phyloP scores from a whole-genome alignment of 805 yeast genomes.

The Candida schatavii region DNA sequence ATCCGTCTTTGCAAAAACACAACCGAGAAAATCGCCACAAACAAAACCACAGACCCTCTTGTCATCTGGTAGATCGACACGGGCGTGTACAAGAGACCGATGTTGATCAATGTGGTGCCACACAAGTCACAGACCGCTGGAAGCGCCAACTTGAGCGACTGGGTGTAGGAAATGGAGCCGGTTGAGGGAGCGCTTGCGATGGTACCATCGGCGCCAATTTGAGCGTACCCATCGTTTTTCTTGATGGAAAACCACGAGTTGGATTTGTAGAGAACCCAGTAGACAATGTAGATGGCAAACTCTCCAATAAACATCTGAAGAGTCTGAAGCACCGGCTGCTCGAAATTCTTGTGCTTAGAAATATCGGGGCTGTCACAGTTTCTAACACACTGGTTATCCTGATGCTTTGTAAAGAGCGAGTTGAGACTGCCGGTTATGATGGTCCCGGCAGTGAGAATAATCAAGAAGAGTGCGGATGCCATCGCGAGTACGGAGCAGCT shows the following conservation, averaged over 20 bases:
- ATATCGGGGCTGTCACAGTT: conserved; percentile 48
- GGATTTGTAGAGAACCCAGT: conserved; percentile 24
- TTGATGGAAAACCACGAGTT: conserved; percentile 7
- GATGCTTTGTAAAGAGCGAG: conserved; percentile 71
- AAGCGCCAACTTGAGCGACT: conserved; percentile 35
- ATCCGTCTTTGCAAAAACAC: conserved; percentile 56
- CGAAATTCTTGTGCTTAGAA: conserved; percentile 48
- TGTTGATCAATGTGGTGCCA: conserved; percentile 72
- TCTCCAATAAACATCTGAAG: conserved; percentile 83
- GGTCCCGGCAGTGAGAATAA: conserved; percentile 43
- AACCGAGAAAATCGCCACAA: conserved; percentile 71
- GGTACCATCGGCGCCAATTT: background rate
- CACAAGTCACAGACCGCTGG: conserved; percentile 71
- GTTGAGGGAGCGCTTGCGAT: conserved; percentile 29
- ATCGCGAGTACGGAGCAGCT: no score
- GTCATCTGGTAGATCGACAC: conserved; percentile 84
- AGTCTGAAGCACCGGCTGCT: conserved; percentile 78
- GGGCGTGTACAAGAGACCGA: conserved; percentile 73
- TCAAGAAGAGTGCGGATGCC: conserved; percentile 4
- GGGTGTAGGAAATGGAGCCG: background rate
- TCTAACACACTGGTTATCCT: conserved; percentile 69
- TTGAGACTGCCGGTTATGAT: conserved; percentile 68
- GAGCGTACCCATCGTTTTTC: conserved; percentile 1
- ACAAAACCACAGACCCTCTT: conserved; percentile 72
- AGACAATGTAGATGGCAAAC: conserved; percentile 45